Percentiles rank a stretch among this genome's conserved stretches.
These are phyloP conservation scores for Solanum habrochaites DNA, from an alignment of 257 asterid species.

Conservation along the genomic window DNA sequence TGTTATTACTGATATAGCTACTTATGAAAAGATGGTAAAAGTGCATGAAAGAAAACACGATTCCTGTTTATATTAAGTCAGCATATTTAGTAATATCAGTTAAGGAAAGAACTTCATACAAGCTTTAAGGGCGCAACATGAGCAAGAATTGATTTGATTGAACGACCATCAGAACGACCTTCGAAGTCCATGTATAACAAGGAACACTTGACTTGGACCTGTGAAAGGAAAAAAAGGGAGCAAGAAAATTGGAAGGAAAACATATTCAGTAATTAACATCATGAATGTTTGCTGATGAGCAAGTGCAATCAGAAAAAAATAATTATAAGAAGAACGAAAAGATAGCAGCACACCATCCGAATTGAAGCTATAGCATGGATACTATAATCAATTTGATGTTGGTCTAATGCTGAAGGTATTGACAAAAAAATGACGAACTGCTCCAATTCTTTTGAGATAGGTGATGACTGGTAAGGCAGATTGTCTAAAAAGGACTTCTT, in stretches of 20 bases:
- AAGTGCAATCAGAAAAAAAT: background rate
- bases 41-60: background rate
- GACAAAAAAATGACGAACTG: background rate
- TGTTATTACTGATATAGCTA: background rate
- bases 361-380: background rate
- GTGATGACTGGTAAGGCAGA: background rate
- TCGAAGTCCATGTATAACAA: constrained; percentile 87
- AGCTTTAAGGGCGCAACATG: constrained; percentile 95
- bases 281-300: background rate
- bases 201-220: constrained; percentile 88
- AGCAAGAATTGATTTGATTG: constrained; percentile 83
- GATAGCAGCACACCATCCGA: background rate
- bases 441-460: background rate
- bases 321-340: background rate
- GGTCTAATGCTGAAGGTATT: background rate
- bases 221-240: constrained; percentile 1
- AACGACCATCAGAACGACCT: constrained; percentile 97
- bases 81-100: background rate
- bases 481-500: background rate
- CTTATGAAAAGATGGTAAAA: background rate
- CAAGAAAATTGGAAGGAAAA: background rate
- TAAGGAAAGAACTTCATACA: constrained; percentile 32
- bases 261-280: background rate
- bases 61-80: background rate
- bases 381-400: background rate